These are phyloP conservation scores for Dioszegia aurantiaca DNA, from an alignment of 768 basidiomycete species.

Conservation along the genomic window DNA sequence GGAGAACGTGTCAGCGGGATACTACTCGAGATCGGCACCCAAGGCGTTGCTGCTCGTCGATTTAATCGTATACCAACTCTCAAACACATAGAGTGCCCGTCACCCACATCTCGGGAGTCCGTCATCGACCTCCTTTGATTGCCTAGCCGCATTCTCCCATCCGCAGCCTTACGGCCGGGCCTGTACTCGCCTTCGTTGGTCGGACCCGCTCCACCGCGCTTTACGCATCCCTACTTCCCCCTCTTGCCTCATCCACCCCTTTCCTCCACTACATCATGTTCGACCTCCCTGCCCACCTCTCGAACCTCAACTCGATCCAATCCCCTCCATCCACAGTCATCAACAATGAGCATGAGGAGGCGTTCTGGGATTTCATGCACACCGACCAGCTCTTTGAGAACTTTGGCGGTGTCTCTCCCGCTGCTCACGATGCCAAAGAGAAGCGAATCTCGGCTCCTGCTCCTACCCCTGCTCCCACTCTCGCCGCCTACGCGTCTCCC, in stretches of 20 bases:
- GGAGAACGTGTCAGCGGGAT: no score
- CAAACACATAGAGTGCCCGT: no score
- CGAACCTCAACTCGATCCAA: constrained; percentile 35
- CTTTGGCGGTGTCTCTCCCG: constrained; percentile 34
- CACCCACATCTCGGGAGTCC: no score
- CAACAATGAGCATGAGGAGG: constrained; percentile 38
- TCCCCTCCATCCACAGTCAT: constrained; percentile 29
- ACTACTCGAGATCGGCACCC: no score
- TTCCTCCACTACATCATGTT: constrained; percentile 27
- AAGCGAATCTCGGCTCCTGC: constrained; percentile 8
- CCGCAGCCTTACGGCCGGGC: no score
- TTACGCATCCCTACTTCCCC: background rate
- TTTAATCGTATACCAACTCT: no score
- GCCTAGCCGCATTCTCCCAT: no score
- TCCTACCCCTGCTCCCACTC: constrained; percentile 6
- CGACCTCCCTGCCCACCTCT: constrained; percentile 41
- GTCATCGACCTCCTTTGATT: no score
- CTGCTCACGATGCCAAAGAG: constrained; percentile 14
- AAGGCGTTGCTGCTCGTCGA: no score
- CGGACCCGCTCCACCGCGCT: no score
- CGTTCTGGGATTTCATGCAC: constrained; percentile 41
- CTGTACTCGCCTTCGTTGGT: no score
- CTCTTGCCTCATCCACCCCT: background rate
- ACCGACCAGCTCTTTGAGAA: constrained; percentile 43
- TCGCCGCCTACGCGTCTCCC: constrained; percentile 3